phyloP scores from a whole-genome alignment of 1,284 basidiomycete species.

The Rhizoctonia solani region DNA sequence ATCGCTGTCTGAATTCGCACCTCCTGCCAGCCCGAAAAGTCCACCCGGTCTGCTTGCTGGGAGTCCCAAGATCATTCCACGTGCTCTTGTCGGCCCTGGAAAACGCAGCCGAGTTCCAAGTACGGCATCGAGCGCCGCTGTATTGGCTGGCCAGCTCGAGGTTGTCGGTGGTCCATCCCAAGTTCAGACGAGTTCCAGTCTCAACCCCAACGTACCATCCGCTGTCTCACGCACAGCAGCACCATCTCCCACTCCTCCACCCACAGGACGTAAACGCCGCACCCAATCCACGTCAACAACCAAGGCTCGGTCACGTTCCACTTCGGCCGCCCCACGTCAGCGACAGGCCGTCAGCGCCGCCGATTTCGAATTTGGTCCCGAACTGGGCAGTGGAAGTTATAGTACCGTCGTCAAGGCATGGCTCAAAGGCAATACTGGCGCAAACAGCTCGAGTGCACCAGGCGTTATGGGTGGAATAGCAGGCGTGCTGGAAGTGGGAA shows the following conservation, averaged over 20 bases:
- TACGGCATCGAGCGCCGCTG: constrained; percentile 13
- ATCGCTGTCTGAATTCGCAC: constrained; percentile 3
- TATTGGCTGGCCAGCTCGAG: constrained; percentile 27
- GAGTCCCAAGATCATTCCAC: constrained; percentile 4
- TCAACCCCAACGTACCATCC: too few species aligned
- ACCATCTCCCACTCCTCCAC: constrained; percentile 2
- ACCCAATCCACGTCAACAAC: constrained; percentile 28
- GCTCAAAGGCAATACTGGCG: constrained; percentile 17
- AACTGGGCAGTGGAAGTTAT: constrained; percentile 78
- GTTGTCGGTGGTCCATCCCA: neutral
- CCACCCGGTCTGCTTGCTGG: neutral
- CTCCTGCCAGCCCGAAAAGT: constrained; percentile 9
- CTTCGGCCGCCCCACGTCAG: constrained; percentile 46
- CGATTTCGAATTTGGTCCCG: constrained; percentile 71
- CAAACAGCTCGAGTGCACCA: constrained; percentile 35
- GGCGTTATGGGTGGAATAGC: constrained; percentile 10
- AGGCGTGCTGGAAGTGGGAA: constrained; percentile 66
- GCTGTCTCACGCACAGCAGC: neutral
- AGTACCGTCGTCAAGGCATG: constrained; percentile 58
- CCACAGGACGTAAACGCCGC: neutral
- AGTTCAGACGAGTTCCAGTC: constrained; percentile 7
- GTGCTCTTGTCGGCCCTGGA: constrained; percentile 4
- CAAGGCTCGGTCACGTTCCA: constrained; percentile 17
- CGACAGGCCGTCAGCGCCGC: constrained; percentile 54
- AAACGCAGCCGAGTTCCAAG: constrained; percentile 24